Evolutionary conservation across 2,329 filamentous ascomycete species (phyloP).

Genomic region (Diaporthe australafricana): DNA sequence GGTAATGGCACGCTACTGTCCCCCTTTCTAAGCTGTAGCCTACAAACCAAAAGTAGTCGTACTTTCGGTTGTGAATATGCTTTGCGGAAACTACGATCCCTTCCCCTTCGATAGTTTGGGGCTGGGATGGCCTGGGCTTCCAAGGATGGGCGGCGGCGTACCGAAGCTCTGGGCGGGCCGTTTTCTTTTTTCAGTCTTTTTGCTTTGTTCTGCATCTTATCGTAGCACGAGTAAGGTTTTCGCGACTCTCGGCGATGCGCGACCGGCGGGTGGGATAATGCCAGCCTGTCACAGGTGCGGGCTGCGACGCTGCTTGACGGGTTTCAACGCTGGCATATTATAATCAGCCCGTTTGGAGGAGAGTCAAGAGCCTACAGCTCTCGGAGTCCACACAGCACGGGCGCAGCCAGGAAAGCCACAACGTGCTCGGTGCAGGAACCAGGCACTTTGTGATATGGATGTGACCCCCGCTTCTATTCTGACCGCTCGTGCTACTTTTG

Average conservation of each 20-base stretch:
- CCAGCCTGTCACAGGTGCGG: conserved; percentile 12
- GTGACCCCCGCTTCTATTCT: conserved; percentile 1
- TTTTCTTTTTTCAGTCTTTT: background rate
- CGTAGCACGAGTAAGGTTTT: conserved; percentile 15
- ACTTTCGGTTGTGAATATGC: conserved; percentile 10
- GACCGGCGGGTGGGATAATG: conserved; percentile 14
- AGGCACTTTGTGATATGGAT: conserved; percentile 7
- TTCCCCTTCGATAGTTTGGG: background rate
- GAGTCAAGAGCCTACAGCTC: conserved; percentile 14
- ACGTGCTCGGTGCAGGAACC: background rate
- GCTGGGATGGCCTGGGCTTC: background rate
- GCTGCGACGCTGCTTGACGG: conserved; percentile 9
- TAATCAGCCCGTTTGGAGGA: conserved; percentile 1
- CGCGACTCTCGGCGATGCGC: conserved; percentile 15
- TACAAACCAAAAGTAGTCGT: background rate
- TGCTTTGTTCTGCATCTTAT: conserved; percentile 2
- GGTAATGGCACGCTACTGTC: background rate
- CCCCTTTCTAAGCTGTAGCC: conserved; percentile 7
- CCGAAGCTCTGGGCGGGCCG: conserved; percentile 14
- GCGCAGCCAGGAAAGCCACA: background rate
- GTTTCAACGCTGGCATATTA: conserved; percentile 4
- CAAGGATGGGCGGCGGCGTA: conserved; percentile 3
- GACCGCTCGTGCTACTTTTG: background rate
- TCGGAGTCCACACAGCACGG: background rate
- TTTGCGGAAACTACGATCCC: background rate